phyloP scores from a whole-genome alignment of 345 rosid genomes.

The Angophora floribunda region DNA sequence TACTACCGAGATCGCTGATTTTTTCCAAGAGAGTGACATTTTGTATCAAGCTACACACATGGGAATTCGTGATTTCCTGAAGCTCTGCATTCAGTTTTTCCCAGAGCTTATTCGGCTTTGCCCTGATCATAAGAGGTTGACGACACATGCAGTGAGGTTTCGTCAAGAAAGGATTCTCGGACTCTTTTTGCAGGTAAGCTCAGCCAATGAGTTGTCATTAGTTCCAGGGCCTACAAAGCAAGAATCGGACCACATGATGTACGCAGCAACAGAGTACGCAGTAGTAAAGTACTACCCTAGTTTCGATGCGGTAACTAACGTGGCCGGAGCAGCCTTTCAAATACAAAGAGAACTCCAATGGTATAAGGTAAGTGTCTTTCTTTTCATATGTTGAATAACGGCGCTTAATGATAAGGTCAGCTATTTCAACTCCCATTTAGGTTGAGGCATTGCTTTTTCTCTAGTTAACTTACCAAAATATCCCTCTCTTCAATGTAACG shows the following conservation, averaged over 20 bases:
- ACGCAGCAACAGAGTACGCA: neutral
- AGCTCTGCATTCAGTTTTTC: neutral
- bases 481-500: neutral
- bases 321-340: neutral
- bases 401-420: neutral
- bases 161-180: neutral
- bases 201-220: neutral
- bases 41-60: neutral
- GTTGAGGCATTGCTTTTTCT: neutral
- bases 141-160: neutral
- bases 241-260: neutral
- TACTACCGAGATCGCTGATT: too few relatives aligned
- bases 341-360: slow-evolving; percentile 1
- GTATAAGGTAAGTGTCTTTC: neutral
- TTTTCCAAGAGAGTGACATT: neutral
- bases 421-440: neutral
- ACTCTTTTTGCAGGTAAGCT: neutral
- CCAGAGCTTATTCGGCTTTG: neutral
- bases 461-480: neutral
- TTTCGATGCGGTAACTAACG: neutral
- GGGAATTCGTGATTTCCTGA: neutral
- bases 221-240: fast-evolving
- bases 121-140: fast-evolving
- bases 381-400: neutral
- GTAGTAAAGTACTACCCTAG: neutral